A percentile compares a stretch with the other conserved stretches of the same genome.
Evolutionary conservation across 2,329 filamentous ascomycete species (phyloP).

Genomic region (Phaeomoniella chlamydospora): DNA sequence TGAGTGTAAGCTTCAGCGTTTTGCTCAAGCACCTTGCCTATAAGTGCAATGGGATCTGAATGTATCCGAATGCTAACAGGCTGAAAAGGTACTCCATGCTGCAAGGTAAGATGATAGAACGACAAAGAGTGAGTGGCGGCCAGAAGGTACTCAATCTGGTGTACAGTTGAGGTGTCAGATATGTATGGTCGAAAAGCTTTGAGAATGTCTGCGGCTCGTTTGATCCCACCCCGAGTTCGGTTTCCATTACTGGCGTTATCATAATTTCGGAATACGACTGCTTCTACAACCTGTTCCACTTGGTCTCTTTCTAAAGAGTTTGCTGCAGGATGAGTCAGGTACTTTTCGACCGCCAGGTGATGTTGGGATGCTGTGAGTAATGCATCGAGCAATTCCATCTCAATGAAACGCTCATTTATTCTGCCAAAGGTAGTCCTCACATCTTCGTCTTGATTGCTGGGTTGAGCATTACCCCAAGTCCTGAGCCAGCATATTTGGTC

Average conservation of each 20-base stretch:
- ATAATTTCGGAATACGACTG: constrained; percentile 40
- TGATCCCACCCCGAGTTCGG: constrained; percentile 45
- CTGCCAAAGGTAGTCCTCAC: constrained; percentile 33
- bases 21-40: constrained; percentile 47
- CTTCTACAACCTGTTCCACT: constrained; percentile 37
- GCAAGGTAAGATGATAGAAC: constrained; percentile 48
- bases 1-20: constrained; percentile 48
- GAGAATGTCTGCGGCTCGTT: constrained; percentile 41
- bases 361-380: constrained; percentile 34
- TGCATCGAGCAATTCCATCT: constrained; percentile 42
- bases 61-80: constrained; percentile 53
- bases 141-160: constrained; percentile 37
- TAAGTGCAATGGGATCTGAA: constrained; percentile 41
- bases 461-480: constrained; percentile 33
- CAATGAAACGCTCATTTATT: constrained; percentile 32
- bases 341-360: constrained; percentile 24
- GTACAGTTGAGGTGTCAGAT: constrained; percentile 21
- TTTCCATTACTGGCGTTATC: constrained; percentile 55
- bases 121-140: constrained; percentile 49
- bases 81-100: constrained; percentile 51
- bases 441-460: constrained; percentile 14
- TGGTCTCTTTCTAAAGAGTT: constrained; percentile 25
- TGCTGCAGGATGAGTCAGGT: constrained; percentile 14
- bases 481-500: constrained; percentile 44
- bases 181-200: constrained; percentile 27